Evolutionary conservation across 371 early-diverging fungal genomes (phyloP).

Genomic region (Gilbertella persicaria): DNA sequence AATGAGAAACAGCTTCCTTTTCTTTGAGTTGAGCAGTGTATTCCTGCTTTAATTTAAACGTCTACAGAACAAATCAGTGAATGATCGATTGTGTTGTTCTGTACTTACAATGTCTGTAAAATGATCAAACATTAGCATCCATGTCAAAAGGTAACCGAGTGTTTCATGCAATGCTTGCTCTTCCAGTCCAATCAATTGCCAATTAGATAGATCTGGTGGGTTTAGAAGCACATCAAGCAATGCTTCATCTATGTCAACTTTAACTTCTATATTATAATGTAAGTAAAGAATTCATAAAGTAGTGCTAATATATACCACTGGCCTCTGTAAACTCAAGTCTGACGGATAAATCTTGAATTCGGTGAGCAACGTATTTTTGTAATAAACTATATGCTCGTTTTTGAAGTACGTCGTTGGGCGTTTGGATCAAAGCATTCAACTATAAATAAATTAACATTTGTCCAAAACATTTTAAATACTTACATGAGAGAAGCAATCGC

Average conservation of each 20-base stretch:
- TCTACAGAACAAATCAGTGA: constrained; percentile 44
- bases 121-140: constrained; percentile 74
- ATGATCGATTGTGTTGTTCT: neutral
- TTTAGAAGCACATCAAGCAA: constrained; percentile 25
- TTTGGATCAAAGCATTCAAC: constrained; percentile 22
- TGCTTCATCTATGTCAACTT: constrained; percentile 19
- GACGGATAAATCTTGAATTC: constrained; percentile 49
- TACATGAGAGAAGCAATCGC: constrained; percentile 26
- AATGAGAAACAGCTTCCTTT: constrained; percentile 45
- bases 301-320: constrained; percentile 15
- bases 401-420: constrained; percentile 41
- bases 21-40: constrained; percentile 67
- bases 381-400: constrained; percentile 49
- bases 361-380: constrained; percentile 38
- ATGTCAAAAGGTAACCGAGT: constrained; percentile 71
- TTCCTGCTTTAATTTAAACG: constrained; percentile 71
- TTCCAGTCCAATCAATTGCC: constrained; percentile 14
- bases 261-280: constrained; percentile 8
- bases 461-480: neutral
- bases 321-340: constrained; percentile 47
- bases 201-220: constrained; percentile 28
- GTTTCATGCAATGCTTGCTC: constrained; percentile 31
- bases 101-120: constrained; percentile 74
- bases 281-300: neutral
- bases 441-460: neutral